Conservation (phyloP, 352 stramenopile species). For the Aphanomyces euteiches region DNA sequence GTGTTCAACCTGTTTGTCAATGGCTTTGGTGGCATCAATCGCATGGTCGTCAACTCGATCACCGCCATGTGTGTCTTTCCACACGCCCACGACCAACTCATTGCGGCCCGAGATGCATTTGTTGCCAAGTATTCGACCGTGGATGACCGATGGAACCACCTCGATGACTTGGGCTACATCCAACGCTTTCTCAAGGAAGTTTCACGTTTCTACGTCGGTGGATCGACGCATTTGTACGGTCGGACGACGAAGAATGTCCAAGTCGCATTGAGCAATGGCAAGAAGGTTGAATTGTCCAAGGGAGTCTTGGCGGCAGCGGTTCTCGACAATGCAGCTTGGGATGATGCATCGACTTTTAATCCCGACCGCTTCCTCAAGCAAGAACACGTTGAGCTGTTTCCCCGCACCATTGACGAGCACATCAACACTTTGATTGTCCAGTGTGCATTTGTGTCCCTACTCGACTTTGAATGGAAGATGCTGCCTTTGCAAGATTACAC, state of each 20-base stretch:
- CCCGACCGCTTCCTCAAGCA: too few species aligned
- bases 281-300: too few species aligned
- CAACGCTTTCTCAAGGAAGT: conserved; percentile 21
- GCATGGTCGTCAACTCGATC: conserved; percentile 18
- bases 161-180: conserved; percentile 22
- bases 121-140: conserved; percentile 11
- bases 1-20: conserved; percentile 21
- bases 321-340: too few species aligned
- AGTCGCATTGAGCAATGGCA: too few species aligned
- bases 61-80: conserved; percentile 2
- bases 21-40: conserved; percentile 11
- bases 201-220: conserved; percentile 7
- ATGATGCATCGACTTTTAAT: too few species aligned
- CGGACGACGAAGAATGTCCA: too few species aligned
- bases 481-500: conserved; percentile 16
- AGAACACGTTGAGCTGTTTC: too few species aligned
- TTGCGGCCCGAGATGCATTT: conserved; percentile 10
- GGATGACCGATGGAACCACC: conserved; percentile 15
- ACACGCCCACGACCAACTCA: conserved; percentile 1
- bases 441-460: conserved; percentile 1
- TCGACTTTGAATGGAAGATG: conserved; percentile 23
- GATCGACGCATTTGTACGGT: too few species aligned
- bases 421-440: neutral
- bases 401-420: too few species aligned
- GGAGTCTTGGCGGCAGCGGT: too few species aligned